Evolutionary conservation across 2,329 filamentous ascomycete genomes (phyloP).

Genomic region (Cryphonectria nitschkei): DNA sequence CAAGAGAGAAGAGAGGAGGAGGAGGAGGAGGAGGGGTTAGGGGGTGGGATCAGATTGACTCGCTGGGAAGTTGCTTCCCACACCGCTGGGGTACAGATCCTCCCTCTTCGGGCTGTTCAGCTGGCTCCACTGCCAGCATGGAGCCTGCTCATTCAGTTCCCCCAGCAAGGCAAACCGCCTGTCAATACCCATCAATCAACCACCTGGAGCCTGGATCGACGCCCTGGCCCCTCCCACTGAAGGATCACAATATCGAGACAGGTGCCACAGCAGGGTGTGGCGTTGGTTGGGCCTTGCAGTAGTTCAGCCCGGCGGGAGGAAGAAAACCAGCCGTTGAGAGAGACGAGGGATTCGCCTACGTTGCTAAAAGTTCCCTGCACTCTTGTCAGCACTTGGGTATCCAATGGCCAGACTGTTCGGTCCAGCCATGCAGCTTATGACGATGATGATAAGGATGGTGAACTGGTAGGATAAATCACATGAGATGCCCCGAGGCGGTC

Average conservation of each 20-base stretch:
- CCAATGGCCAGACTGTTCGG: not conserved
- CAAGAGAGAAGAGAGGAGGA: not conserved
- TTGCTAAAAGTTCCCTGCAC: not conserved
- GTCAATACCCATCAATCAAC: not conserved
- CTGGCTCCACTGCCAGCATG: not conserved
- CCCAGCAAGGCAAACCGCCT: not conserved
- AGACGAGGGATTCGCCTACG: not conserved
- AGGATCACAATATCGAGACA: conserved; percentile 1
- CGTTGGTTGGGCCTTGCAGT: not conserved
- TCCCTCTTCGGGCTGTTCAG: not conserved
- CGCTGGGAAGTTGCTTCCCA: not conserved
- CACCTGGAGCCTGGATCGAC: not conserved
- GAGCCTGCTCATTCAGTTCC: not conserved
- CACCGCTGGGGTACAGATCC: not conserved
- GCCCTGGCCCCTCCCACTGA: not conserved
- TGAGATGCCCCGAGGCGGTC: not conserved
- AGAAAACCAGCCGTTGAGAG: not conserved
- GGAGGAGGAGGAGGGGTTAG: not conserved
- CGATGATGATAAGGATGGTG: not conserved
- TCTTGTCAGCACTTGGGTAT: not conserved
- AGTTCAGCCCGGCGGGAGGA: not conserved
- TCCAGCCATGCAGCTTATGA: not conserved
- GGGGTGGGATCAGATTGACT: not conserved
- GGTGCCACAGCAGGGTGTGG: not conserved
- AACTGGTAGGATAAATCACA: not conserved